phyloP scores from a whole-genome alignment of 257 asterid genomes.

The Nicotiana knightiana region DNA sequence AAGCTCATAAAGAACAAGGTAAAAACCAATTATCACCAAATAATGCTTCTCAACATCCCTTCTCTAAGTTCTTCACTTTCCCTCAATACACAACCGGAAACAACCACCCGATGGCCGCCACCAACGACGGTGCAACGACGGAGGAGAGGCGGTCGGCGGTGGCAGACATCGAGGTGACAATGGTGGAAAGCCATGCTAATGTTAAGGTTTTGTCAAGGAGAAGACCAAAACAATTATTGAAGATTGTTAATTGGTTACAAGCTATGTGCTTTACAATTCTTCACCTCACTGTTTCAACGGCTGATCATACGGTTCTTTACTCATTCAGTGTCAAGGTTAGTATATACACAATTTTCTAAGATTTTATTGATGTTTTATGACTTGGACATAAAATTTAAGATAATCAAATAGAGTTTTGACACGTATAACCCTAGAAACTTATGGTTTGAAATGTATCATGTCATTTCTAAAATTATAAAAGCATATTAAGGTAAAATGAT shows the following conservation, averaged over 20 bases:
- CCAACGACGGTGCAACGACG: slow-evolving; percentile 5
- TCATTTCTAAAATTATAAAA: too few species aligned
- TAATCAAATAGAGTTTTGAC: too few species aligned
- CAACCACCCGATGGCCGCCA: neutral
- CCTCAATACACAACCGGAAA: slow-evolving; percentile 26
- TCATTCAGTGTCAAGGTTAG: slow-evolving; percentile 63
- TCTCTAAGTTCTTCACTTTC: slow-evolving; percentile 21
- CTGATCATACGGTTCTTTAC: slow-evolving; percentile 47
- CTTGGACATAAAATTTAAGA: too few species aligned
- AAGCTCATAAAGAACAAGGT: slow-evolving; percentile 25
- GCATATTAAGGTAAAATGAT: too few species aligned
- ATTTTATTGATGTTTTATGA: neutral
- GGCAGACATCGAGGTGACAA: slow-evolving; percentile 61
- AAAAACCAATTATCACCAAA: neutral
- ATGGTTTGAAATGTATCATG: too few species aligned
- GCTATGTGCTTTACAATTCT: slow-evolving; percentile 47
- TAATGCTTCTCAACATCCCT: neutral
- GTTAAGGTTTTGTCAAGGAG: slow-evolving; percentile 34
- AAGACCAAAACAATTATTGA: slow-evolving; percentile 45
- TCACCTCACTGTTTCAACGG: slow-evolving; percentile 53
- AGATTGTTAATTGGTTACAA: slow-evolving; percentile 45
- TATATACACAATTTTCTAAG: neutral
- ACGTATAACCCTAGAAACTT: too few species aligned
- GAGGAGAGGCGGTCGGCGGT: slow-evolving; percentile 21
- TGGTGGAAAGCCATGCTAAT: slow-evolving; percentile 62